Percentiles rank a stretch among this genome's conserved stretches.
These are phyloP conservation scores for Populus tomentosa DNA, from an alignment of 441 rosid genomes.

Conservation along the genomic window DNA sequence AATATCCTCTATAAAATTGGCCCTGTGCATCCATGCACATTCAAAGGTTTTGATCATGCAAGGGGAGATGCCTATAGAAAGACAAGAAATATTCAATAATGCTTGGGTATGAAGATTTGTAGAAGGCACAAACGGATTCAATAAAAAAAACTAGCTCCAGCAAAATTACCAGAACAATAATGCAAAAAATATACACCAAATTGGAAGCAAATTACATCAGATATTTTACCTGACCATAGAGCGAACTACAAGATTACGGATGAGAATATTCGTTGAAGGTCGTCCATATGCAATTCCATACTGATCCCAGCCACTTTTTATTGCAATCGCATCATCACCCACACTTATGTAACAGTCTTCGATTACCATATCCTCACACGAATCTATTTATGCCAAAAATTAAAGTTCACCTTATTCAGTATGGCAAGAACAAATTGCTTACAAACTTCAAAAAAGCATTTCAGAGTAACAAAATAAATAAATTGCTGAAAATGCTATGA, in stretches of 20 bases:
- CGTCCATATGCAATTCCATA: constrained; percentile 85
- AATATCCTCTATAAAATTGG: not conserved
- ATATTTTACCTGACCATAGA: constrained; percentile 83
- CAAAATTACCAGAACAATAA: not conserved
- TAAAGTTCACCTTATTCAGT: not conserved
- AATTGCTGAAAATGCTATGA: not conserved
- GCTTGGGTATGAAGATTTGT: not conserved
- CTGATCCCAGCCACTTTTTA: constrained; percentile 99
- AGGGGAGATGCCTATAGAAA: not conserved
- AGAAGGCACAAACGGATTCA: not conserved
- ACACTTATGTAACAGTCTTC: constrained; percentile 96
- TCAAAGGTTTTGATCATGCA: not conserved
- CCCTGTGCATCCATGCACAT: not conserved
- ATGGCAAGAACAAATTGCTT: not conserved
- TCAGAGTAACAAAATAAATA: not conserved
- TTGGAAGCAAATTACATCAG: constrained; percentile 8
- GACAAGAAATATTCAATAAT: not conserved
- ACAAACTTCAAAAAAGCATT: constrained; percentile 2
- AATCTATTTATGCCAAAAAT: constrained; percentile 46
- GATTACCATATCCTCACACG: constrained; percentile 91
- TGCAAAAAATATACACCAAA: not conserved
- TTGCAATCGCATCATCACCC: constrained; percentile 95
- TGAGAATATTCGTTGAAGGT: constrained; percentile 74
- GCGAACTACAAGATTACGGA: constrained; percentile 77
- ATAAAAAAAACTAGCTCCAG: not conserved